Base-by-base conservation (phyloP, 2,329 filamentous ascomycete genomes). In the Nemania sp. region DNA sequence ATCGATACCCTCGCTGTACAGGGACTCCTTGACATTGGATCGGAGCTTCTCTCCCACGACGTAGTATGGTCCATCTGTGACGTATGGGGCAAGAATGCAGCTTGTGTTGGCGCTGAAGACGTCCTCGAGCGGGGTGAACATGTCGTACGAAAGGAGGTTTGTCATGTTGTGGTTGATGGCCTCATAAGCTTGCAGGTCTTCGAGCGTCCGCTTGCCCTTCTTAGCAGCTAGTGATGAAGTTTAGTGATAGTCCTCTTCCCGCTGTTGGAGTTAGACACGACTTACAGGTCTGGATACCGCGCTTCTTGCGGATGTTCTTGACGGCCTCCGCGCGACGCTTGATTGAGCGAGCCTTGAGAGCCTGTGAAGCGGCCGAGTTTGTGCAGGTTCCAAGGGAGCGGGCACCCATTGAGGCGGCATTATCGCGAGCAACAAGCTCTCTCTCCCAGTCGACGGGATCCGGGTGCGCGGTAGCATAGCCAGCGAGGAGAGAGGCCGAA, bases 11-110 rank as follows among this genome's bases (percentile, higher is more conserved):
- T 79, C 76, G 51, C 70, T 74, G 49, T 47, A 77, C 69, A 82
- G 69, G 3, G 74, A 61, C 63, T 86, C 83, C 64, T 79, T 80
- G 67, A 86, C 78, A 68, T 86, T 80, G 47, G 79, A 75, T 51
- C 83, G 80, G 64, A 85, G 73, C 64, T 81, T 78, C 74, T 85
- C 83, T 54, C 83, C 84, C n/a, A 78, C 74, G 26, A 85, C 78
- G 69, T 81, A 79, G 75, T 83, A 85, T 13, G 83, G 83, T 1
- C 79, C 79, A 52, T 77, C 75, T 4, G 78, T 80, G 41, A 80
- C 69, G 54, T 79, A 76, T 35, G 79, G 79, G 35, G 78, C 73
- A 24, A 80, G 70, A 53, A 80, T 76, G 45, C 78, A 80, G 57
- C 76, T 78, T 6, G 76, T 79, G 66, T 80, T 79, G 38, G 75